Evolutionary conservation across 2,329 filamentous ascomycete genomes (phyloP), one percentile per base, ranked within the genome.

Genomic region (Magnaporthiopsis poae): DNA sequence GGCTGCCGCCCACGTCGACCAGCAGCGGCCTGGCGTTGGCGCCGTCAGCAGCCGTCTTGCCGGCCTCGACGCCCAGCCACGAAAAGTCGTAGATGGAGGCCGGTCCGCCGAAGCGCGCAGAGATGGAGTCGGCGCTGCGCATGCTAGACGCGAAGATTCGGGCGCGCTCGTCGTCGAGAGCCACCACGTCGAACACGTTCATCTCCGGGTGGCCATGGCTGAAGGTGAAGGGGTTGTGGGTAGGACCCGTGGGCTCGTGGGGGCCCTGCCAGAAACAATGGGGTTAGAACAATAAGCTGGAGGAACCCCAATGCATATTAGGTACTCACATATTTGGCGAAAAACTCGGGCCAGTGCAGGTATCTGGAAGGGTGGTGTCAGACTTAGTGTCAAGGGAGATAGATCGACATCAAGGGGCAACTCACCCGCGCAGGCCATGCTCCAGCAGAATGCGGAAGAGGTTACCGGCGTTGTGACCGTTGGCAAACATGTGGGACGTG

Each of bases 171-270:
- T 68, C 69, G 59, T 71, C 65, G 61, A 68, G 46, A 4, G 71
- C 72, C 27, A 72, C 72, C 35, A 73, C 69, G 66, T 73, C 72
- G 71, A 71, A 73, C 11, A 71, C 71, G 31, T 67, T 61, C 15
- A 72, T 66, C 29, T 69, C 69, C 0, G 70, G 68, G 21, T 71
- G 68, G 31, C 70, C 72, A 70, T 71, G 72, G 56, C 64, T 68
- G 39, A 72, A 71, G 31, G 67, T 65, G 52, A 72, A 72, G 1
- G 72, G 72, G 1, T 71, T 72, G 64, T 70, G 62, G 3, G 67
- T 69, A 3, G 68, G 65, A 21, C 66, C 68, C 2, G 39, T 46
- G 1, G 72, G 70, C 52, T 72, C 71, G 27, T 62, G 65, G 15
- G 69, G 70, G 31, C 70, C 71, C 39, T 46, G 39, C 39, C 39